These are phyloP conservation scores for Lactarius indigo DNA, from an alignment of 768 basidiomycete species.

Conservation along the genomic window DNA sequence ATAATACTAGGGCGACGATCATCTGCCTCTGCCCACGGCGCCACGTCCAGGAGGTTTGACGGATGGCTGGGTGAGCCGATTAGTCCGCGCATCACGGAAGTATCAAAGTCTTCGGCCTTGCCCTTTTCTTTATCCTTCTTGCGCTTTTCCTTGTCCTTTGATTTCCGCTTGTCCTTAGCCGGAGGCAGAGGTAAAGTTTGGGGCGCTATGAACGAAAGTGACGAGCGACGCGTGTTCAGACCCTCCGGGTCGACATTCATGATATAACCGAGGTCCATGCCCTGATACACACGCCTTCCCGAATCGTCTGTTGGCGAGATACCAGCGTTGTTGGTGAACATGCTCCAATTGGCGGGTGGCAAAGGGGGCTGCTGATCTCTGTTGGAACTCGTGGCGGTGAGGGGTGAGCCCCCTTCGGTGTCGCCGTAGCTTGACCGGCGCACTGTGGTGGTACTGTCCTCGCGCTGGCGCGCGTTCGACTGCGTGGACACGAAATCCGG, in stretches of 20 bases:
- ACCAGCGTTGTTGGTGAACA: conserved; percentile 10
- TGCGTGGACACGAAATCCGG: background rate
- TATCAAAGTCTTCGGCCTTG: background rate
- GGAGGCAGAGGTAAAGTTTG: conserved; percentile 18
- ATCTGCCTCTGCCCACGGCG: conserved; percentile 16
- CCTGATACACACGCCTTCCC: conserved; percentile 16
- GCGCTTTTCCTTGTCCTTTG: conserved; percentile 19
- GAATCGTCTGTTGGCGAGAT: conserved; percentile 1
- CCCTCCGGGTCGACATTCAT: conserved; percentile 9
- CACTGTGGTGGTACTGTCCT: conserved; percentile 15
- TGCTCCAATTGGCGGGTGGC: conserved; percentile 17
- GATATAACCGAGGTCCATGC: conserved; percentile 22
- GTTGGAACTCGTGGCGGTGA: background rate
- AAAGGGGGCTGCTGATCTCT: conserved; percentile 16
- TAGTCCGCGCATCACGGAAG: conserved; percentile 7
- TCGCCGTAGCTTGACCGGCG: conserved; percentile 6
- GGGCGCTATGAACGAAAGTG: conserved; percentile 19
- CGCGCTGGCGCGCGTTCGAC: conserved; percentile 12
- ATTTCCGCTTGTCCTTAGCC: conserved; percentile 13
- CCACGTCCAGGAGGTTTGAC: conserved; percentile 11
- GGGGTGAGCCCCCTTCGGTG: background rate
- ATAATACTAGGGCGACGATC: conserved; percentile 20
- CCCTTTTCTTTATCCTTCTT: conserved; percentile 15
- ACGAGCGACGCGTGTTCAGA: conserved; percentile 20
- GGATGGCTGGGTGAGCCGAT: background rate